These are phyloP conservation scores for Letharia lupina DNA, from an alignment of 495 filamentous ascomycete genomes.

Conservation along the genomic window DNA sequence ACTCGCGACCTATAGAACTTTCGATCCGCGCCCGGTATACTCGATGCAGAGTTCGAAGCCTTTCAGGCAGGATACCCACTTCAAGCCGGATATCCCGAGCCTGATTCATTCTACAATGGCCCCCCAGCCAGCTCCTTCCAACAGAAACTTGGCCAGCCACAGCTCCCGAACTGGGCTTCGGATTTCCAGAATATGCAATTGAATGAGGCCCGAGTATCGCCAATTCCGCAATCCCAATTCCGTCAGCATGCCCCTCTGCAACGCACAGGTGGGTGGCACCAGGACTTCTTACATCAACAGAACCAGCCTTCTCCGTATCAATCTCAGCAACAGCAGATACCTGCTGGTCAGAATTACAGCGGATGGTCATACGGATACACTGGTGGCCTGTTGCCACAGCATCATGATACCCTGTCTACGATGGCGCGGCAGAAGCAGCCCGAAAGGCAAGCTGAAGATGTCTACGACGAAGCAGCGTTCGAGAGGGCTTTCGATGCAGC, in stretches of 20 bases:
- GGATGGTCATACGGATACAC: slow-evolving; percentile 12
- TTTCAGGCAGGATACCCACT: slow-evolving; percentile 53
- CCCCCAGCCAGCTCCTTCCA: slow-evolving; percentile 22
- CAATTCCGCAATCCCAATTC: slow-evolving; percentile 32
- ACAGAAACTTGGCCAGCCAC: slow-evolving; percentile 18
- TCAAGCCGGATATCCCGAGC: slow-evolving; percentile 23
- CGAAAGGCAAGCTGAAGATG: slow-evolving; percentile 27
- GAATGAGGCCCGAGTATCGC: slow-evolving; percentile 30
- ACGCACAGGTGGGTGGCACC: slow-evolving; percentile 41
- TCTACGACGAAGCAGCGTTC: slow-evolving; percentile 56
- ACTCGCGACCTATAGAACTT: slow-evolving; percentile 43
- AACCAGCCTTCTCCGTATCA: slow-evolving; percentile 30
- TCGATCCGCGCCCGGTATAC: slow-evolving; percentile 44
- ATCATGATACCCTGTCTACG: slow-evolving; percentile 14
- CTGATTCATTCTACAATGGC: slow-evolving; percentile 12
- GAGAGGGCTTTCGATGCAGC: slow-evolving; percentile 50
- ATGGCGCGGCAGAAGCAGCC: slow-evolving; percentile 27
- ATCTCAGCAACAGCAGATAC: slow-evolving; percentile 20
- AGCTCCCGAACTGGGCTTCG: slow-evolving; percentile 36
- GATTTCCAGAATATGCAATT: slow-evolving; percentile 46
- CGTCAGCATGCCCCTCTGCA: slow-evolving; percentile 30
- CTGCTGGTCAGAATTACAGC: neutral
- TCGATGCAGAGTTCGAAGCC: slow-evolving; percentile 63
- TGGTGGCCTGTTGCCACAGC: slow-evolving; percentile 5
- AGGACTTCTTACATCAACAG: slow-evolving; percentile 45